These are phyloP conservation scores for Plenodomus lindquistii DNA, from an alignment of 2,329 filamentous ascomycete genomes.

Conservation along the genomic window DNA sequence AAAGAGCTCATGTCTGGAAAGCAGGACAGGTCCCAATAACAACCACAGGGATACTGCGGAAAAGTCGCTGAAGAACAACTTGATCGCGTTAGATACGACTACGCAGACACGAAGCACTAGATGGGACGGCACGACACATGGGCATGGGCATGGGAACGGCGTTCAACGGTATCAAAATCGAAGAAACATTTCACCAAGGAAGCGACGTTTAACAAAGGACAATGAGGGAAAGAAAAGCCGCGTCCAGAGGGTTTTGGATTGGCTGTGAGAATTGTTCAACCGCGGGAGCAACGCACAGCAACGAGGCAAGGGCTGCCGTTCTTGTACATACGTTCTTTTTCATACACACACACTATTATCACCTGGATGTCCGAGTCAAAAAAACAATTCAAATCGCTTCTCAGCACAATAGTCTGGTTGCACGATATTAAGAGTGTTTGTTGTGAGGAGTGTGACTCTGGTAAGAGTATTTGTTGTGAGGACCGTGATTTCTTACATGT, in stretches of 20 bases:
- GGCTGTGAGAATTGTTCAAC: slow-evolving; percentile 8
- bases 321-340: too few relatives aligned
- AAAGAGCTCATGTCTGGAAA: background rate
- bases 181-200: background rate
- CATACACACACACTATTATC: too few relatives aligned
- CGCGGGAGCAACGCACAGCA: too few relatives aligned
- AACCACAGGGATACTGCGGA: background rate
- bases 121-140: too few relatives aligned
- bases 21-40: background rate
- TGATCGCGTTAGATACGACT: background rate
- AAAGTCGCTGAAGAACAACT: background rate
- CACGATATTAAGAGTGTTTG: too few relatives aligned
- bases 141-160: background rate
- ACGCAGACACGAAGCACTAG: background rate
- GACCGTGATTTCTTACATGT: too few relatives aligned
- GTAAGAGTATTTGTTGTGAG: too few relatives aligned
- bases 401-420: too few relatives aligned
- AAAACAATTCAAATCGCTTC: too few relatives aligned
- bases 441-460: too few relatives aligned
- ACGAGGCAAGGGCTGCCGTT: too few relatives aligned
- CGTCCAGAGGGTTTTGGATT: slow-evolving; percentile 13
- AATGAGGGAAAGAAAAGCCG: slow-evolving; percentile 6
- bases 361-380: too few relatives aligned
- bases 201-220: background rate
- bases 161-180: background rate